Evolutionary conservation across 306 rosid species (phyloP).

Genomic region (Herpetospermum pedunculosum): DNA sequence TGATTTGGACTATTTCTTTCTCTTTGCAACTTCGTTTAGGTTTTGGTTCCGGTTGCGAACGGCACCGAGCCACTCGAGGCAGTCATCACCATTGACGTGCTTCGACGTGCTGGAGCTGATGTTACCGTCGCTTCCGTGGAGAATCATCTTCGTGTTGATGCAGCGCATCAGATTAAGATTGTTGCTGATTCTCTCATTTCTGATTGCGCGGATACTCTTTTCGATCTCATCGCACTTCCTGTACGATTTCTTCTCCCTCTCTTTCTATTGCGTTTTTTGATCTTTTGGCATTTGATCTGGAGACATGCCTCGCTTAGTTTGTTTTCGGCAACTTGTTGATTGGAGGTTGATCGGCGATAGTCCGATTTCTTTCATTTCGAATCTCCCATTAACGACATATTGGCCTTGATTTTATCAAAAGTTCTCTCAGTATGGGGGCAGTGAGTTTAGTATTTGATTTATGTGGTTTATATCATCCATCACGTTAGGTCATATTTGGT

Average conservation of each 20-base stretch:
- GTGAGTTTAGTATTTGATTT: not conserved
- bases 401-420: not conserved
- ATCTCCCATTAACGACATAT: not conserved
- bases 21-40: slow-evolving; percentile 19
- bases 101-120: slow-evolving; percentile 85
- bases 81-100: slow-evolving; percentile 64
- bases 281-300: too few relatives aligned
- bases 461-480: not conserved
- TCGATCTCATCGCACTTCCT: slow-evolving; percentile 78
- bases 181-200: slow-evolving; percentile 62
- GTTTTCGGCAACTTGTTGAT: not conserved
- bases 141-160: slow-evolving; percentile 46
- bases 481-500: not conserved
- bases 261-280: too few relatives aligned
- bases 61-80: slow-evolving; percentile 94
- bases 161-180: slow-evolving; percentile 60
- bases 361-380: not conserved
- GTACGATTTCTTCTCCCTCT: slow-evolving; percentile 20
- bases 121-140: slow-evolving; percentile 77
- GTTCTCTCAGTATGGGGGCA: not conserved
- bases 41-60: slow-evolving; percentile 75
- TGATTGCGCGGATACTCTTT: slow-evolving; percentile 31
- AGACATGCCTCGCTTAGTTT: not conserved
- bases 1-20: not conserved
- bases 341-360: not conserved